phyloP scores from a whole-genome alignment of 148 eudicot species.

The Rhododendron vialii region DNA sequence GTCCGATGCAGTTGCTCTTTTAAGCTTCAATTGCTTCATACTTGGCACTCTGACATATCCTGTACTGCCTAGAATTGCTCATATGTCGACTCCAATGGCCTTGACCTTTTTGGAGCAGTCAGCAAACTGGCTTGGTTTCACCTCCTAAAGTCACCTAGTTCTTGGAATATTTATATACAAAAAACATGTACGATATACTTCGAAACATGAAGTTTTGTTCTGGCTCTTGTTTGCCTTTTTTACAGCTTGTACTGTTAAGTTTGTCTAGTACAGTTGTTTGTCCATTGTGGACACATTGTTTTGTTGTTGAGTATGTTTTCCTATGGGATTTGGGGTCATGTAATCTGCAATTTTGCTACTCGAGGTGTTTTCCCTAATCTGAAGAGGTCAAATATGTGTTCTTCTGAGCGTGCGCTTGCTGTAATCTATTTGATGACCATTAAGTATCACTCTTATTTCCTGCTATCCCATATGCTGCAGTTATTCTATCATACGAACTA shows the following conservation, averaged over 20 bases:
- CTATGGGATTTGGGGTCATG: background rate
- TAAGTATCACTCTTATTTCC: background rate
- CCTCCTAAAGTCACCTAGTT: background rate
- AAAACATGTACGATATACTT: background rate
- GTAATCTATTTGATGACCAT: background rate
- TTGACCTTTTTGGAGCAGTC: conserved; percentile 7
- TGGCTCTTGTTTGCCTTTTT: background rate
- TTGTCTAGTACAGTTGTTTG: background rate
- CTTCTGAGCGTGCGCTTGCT: background rate
- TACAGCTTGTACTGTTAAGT: background rate
- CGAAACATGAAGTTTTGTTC: background rate
- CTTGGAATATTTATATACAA: background rate
- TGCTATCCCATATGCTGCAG: background rate
- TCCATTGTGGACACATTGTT: background rate
- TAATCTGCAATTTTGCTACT: background rate
- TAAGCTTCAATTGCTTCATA: conserved; percentile 81
- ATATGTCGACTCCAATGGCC: conserved; percentile 28
- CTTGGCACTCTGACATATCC: conserved; percentile 77
- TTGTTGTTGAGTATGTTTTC: background rate
- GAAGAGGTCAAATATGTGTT: background rate
- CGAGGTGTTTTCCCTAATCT: background rate
- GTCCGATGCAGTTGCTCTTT: conserved; percentile 62
- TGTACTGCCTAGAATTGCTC: conserved; percentile 47
- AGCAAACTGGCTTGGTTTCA: conserved; percentile 10
- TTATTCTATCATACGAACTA: background rate